Conservation (phyloP, 2,329 filamentous ascomycete species). For the Elsinoe arachidis region DNA sequence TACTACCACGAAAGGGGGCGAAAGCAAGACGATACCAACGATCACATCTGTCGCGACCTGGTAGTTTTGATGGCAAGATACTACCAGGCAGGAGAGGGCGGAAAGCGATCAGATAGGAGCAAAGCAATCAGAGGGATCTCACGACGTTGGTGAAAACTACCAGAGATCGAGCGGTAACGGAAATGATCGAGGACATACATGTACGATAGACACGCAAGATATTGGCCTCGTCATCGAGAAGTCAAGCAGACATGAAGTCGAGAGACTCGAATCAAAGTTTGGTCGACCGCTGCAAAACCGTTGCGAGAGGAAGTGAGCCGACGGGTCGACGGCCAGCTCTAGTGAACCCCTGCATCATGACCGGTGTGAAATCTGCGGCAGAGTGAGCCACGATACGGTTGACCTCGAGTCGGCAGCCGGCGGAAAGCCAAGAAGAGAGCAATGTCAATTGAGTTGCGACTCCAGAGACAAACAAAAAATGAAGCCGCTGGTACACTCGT, state of each 20-base stretch:
- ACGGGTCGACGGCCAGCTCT: not conserved
- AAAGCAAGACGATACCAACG: too few species aligned
- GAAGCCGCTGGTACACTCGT: not conserved
- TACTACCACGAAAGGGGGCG: too few species aligned
- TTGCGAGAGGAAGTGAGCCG: conserved; percentile 9
- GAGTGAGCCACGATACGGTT: not conserved
- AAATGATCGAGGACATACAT: not conserved
- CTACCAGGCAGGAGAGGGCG: too few species aligned
- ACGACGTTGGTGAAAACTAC: too few species aligned
- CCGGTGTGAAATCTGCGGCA: not conserved
- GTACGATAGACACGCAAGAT: too few species aligned
- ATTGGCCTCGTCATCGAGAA: too few species aligned
- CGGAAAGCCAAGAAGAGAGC: not conserved
- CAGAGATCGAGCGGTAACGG: not conserved
- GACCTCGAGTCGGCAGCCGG: not conserved
- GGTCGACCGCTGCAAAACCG: not conserved
- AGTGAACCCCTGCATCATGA: not conserved
- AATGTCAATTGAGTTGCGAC: not conserved
- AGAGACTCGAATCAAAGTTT: not conserved
- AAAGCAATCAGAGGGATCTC: too few species aligned
- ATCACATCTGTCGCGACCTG: too few species aligned
- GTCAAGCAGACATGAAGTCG: not conserved
- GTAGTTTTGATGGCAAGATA: too few species aligned
- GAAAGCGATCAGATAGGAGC: too few species aligned
- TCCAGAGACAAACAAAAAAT: not conserved